Evolutionary conservation across 768 basidiomycete species (phyloP).

Genomic region (Lentinula edodes): DNA sequence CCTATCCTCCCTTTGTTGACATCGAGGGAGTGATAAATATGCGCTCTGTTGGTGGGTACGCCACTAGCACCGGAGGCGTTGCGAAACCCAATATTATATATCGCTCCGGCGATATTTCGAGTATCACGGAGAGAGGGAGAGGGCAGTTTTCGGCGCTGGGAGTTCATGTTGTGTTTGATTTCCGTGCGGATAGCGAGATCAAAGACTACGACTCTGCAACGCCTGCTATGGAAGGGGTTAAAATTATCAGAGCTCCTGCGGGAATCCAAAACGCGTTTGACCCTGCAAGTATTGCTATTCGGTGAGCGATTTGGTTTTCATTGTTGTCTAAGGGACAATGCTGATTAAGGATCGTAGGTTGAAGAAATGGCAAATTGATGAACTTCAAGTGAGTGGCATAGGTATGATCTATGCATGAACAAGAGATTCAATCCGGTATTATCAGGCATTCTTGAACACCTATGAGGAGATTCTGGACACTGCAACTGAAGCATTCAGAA

Average conservation of each 20-base stretch:
- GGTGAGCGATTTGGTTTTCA: conserved; percentile 10
- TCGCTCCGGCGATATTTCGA: conserved; percentile 33
- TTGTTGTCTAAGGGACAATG: not conserved
- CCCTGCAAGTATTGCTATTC: conserved; percentile 17
- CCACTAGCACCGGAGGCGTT: conserved; percentile 4
- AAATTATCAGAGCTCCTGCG: conserved; percentile 23
- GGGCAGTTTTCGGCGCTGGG: conserved; percentile 27
- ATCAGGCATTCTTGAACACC: conserved; percentile 24
- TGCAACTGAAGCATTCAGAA: conserved; percentile 25
- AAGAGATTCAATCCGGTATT: not conserved
- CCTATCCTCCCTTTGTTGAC: conserved; percentile 28
- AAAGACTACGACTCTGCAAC: conserved; percentile 22
- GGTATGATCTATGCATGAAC: not conserved
- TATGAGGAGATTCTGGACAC: conserved; percentile 26
- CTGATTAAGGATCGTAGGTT: conserved; percentile 16
- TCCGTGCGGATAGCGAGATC: conserved; percentile 32
- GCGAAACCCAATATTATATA: conserved; percentile 28
- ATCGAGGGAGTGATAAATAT: conserved; percentile 36
- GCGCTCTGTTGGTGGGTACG: conserved; percentile 26
- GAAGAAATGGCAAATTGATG: conserved; percentile 20
- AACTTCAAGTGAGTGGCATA: conserved; percentile 15
- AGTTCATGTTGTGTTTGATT: conserved; percentile 32
- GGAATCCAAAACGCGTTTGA: conserved; percentile 21
- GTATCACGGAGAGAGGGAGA: conserved; percentile 28
- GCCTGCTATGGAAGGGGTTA: conserved; percentile 23